Evolutionary conservation across 2,329 filamentous ascomycete genomes (phyloP), one percentile per base, ranked within the genome.

Genomic region (Aureobasidium musti): DNA sequence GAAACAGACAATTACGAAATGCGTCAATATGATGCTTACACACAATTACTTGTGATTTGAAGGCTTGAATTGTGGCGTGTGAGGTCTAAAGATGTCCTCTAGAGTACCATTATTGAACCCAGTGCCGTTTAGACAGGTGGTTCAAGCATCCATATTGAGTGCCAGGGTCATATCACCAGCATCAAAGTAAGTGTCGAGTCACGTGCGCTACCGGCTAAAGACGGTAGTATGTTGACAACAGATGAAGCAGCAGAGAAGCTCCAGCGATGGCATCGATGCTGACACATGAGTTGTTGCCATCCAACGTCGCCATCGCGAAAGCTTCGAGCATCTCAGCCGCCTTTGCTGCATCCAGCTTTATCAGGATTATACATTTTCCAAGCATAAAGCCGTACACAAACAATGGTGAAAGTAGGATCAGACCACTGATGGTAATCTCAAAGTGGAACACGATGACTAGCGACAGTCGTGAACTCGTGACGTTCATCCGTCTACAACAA

Each of bases 151-250:
- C 1, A 33, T n/a, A 3, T 11, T n/a, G 6, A 11, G 26, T 8
- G n/a, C 10, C 33, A 54, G 50, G 50, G 50, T 54, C 50, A 23
- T 37, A n/a, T n/a, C 10, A n/a, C n/a, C 30, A 37, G 19, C 49
- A 1, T 11, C 3, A 10, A 14, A 6, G 4, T 8, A 0, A 2
- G 2, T 2, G 2, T 2, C 14, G 11, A 17, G 23, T 19, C 49
- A 52, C 26, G 17, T 30, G 26, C 1, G 17, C 5, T 2, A 1
- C 1, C 28, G 30, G 50, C 50, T 37, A 37, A 54, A 23, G 3
- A n/a, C n/a, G n/a, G n/a, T n/a, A n/a, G n/a, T n/a, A 1, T 13
- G 50, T 54, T 54, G 50, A 54, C 30, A 54, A 23, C 50, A n/a
- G n/a, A n/a, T n/a, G n/a, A n/a, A n/a, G 28, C 8, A 10, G 1